Percentiles rank a stretch among this genome's conserved stretches.
These are phyloP conservation scores for Hyphodiscus sp. DNA, from an alignment of 2,329 filamentous ascomycete species.

Conservation along the genomic window DNA sequence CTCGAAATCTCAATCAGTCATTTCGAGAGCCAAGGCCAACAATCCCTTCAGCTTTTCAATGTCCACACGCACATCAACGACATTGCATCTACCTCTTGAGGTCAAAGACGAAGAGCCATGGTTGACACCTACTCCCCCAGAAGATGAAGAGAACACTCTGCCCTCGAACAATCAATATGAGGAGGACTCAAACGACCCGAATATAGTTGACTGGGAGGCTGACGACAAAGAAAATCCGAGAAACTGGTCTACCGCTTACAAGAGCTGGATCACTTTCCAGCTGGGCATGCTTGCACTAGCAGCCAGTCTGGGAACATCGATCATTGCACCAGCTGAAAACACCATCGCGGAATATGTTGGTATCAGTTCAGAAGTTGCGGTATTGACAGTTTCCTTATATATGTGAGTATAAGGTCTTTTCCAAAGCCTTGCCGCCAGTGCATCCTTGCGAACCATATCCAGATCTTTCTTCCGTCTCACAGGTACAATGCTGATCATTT, in stretches of 20 bases:
- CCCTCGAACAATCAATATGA: not conserved
- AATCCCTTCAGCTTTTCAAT: not conserved
- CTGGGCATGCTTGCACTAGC: conserved; percentile 44
- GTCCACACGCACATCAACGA: not conserved
- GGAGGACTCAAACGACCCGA: conserved; percentile 51
- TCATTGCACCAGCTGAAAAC: conserved; percentile 41
- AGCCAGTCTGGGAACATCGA: conserved; percentile 43
- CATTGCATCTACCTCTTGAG: conserved; percentile 5
- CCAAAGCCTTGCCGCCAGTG: not conserved
- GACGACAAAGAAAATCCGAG: conserved; percentile 39
- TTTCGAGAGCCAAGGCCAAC: not conserved
- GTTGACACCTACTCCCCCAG: not conserved
- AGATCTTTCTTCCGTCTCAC: not conserved
- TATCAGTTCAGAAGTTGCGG: conserved; percentile 37
- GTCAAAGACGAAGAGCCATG: conserved; percentile 5
- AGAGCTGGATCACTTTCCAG: conserved; percentile 42
- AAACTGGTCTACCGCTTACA: conserved; percentile 38
- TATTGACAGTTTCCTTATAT: conserved; percentile 41
- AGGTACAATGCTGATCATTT: not conserved
- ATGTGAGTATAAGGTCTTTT: conserved; percentile 30
- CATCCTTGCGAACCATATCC: not conserved
- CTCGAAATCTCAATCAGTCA: not conserved
- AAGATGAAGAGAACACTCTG: not conserved
- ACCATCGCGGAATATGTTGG: conserved; percentile 37
- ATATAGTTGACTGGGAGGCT: conserved; percentile 62